Evolutionary conservation across 441 rosid species (phyloP).

Genomic region (Capsella rubella): DNA sequence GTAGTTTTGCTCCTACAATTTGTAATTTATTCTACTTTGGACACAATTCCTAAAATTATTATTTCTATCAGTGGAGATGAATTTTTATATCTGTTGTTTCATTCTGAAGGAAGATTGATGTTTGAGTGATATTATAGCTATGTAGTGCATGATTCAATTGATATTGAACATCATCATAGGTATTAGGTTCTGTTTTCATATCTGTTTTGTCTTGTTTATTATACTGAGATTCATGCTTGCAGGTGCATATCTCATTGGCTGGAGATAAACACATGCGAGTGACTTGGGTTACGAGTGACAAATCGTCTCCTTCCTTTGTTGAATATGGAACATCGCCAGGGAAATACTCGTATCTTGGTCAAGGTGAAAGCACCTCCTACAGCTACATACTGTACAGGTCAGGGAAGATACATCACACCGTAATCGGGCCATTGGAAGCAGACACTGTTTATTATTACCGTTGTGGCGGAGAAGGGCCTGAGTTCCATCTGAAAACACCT

Average conservation of each 20-base stretch:
- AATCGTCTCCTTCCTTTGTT: slow-evolving; percentile 67
- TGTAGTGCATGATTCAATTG: not conserved
- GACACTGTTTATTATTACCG: slow-evolving; percentile 71
- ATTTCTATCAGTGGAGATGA: not conserved
- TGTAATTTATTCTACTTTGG: not conserved
- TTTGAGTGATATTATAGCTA: not conserved
- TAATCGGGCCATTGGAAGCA: slow-evolving; percentile 80
- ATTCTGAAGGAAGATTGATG: not conserved
- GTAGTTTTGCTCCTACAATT: not conserved
- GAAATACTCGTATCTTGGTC: slow-evolving; percentile 51
- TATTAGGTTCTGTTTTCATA: slow-evolving; percentile 18
- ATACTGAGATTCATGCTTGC: slow-evolving; percentile 27
- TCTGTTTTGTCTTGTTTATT: slow-evolving; percentile 11
- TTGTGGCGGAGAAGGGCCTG: slow-evolving; percentile 86
- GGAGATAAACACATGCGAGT: slow-evolving; percentile 83
- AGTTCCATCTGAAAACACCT: slow-evolving; percentile 87
- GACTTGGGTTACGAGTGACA: slow-evolving; percentile 76
- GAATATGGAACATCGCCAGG: slow-evolving; percentile 82
- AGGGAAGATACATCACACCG: slow-evolving; percentile 89
- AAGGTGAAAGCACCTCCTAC: slow-evolving; percentile 88
- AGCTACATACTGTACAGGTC: slow-evolving; percentile 76
- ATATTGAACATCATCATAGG: not conserved
- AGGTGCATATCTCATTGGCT: slow-evolving; percentile 96
- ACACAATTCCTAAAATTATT: not conserved
- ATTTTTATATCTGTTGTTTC: not conserved